Evolutionary conservation across 1,284 basidiomycete genomes (phyloP), one percentile per base, ranked within the genome.

Genomic region (Sporisorium sorghi): DNA sequence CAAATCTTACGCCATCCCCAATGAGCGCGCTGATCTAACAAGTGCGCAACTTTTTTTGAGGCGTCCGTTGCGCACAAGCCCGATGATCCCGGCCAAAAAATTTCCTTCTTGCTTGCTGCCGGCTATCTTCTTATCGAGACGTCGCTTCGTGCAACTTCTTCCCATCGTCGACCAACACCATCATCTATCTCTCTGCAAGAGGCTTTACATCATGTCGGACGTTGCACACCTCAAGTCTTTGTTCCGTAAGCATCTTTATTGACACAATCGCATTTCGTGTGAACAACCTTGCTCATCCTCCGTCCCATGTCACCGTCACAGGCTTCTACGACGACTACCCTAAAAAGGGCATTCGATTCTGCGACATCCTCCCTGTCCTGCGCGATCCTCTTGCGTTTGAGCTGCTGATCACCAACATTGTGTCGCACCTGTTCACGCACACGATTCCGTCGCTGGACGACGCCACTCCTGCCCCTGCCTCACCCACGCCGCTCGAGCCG

Each of bases 401-500:
- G 78, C 90, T 91, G 1, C 89, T 99, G 56, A 91, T 98, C 83
- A 94, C 94, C 28, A 91, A 97, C 86, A 88, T 99, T 64, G 84
- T 93, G 61, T 88, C 93, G 85, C 96, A 93, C 84, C 87, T 99
- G 81, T 91, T 91, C 58, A 93, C 91, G 32, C 79, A 78, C 43
- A 92, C 91, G 19, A 87, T 94, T 72, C 88, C 89, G 12, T 86
- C 86, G 24, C 73, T 85, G 30, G 59, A 79, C 37, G 86, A 88
- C 48, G 12, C 33, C 37, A 46, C 54, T 10, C 52, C 72, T 4
- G 19, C 53, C 11, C 17, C 43, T 5, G 30, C 53, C 8, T 14
- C 37, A 1, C 15, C 65, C 5, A 67, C 67, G n/a, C 60, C 58
- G 15, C 55, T 68, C 43, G 68, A 78, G 54, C 54, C 73, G 6